phyloP scores from a whole-genome alignment of 2,329 filamentous ascomycete species.

The Penicillium griseofulvum region DNA sequence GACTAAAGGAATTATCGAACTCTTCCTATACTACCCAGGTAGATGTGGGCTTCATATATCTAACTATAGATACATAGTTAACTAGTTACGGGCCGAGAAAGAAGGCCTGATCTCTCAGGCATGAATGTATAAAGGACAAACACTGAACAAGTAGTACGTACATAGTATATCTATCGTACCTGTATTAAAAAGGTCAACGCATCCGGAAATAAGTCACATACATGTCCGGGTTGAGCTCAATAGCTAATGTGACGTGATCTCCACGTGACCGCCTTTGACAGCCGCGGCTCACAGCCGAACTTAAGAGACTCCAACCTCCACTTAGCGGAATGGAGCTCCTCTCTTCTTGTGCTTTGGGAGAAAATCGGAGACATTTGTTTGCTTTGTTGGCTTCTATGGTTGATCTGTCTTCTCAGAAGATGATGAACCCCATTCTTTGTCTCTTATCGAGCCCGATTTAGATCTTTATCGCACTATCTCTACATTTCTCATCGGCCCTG shows the following conservation, averaged over 20 bases:
- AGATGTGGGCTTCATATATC: background rate
- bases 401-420: background rate
- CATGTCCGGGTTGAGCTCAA: background rate
- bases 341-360: background rate
- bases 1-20: background rate
- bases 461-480: background rate
- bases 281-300: conserved; percentile 24
- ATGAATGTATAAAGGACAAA: background rate
- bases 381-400: background rate
- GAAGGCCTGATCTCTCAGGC: background rate
- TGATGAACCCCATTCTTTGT: conserved; percentile 1
- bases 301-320: conserved; percentile 8
- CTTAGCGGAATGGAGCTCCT: background rate
- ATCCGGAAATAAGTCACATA: background rate
- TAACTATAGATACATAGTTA: too few relatives aligned
- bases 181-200: background rate
- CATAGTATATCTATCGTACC: background rate
- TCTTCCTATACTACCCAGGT: background rate
- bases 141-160: background rate
- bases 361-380: background rate
- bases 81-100: background rate
- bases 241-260: conserved; percentile 6
- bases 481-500: background rate
- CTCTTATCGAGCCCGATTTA: conserved; percentile 1
- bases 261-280: conserved; percentile 4